These are phyloP conservation scores for Dimocarpus longan DNA, from an alignment of 345 rosid species.

Conservation along the genomic window DNA sequence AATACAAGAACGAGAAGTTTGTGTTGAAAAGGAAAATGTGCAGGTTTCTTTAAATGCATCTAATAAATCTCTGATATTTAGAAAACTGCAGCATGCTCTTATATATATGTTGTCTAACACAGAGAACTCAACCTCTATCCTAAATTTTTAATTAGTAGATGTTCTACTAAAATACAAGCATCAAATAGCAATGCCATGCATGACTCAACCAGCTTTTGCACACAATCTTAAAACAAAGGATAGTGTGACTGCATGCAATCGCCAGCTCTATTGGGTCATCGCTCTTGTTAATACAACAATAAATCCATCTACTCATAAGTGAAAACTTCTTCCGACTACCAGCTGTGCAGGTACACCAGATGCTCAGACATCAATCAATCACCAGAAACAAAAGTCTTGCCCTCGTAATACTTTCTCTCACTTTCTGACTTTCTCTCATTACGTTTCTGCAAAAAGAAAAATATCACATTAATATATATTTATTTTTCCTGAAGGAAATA, in stretches of 20 bases:
- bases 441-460: conserved; percentile 52
- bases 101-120: neutral
- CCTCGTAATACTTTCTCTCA: conserved; percentile 66
- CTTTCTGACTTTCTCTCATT: conserved; percentile 70
- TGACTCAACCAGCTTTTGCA: conserved; percentile 21
- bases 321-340: neutral
- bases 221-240: conserved; percentile 11
- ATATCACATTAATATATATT: neutral
- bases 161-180: conserved; percentile 7
- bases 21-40: neutral
- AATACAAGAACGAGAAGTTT: neutral
- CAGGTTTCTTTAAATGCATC: neutral
- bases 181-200: conserved; percentile 16
- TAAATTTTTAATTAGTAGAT: neutral
- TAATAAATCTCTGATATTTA: neutral
- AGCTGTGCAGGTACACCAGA: conserved; percentile 4
- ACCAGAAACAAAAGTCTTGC: conserved; percentile 48
- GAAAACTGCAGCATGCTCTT: neutral
- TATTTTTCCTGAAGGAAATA: neutral
- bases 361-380: conserved; percentile 37
- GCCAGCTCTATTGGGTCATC: conserved; percentile 6
- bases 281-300: conserved; percentile 13
- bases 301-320: neutral
- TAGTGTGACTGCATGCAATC: conserved; percentile 6
- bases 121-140: conserved; percentile 4